Conservation (phyloP, 2,329 filamentous ascomycete species). For the Exophiala viscosa region DNA sequence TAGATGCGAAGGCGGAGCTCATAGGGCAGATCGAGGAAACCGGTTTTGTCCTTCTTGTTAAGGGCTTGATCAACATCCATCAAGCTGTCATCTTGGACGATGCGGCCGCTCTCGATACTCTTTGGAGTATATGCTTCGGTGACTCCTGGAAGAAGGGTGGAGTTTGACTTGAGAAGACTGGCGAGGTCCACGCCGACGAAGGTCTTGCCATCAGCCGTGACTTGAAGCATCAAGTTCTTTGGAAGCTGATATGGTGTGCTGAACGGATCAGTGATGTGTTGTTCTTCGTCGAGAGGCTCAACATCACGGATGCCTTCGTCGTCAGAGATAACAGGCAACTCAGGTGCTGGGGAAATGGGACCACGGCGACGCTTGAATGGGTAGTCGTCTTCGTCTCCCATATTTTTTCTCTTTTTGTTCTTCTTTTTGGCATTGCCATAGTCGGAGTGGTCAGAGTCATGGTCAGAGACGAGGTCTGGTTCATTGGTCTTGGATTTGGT, state of each 20-base stretch:
- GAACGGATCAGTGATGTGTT: neutral
- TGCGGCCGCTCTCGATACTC: neutral
- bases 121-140: neutral
- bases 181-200: neutral
- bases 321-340: slow-evolving; percentile 16
- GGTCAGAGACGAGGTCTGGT: slow-evolving; percentile 4
- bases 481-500: slow-evolving; percentile 7
- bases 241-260: neutral
- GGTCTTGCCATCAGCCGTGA: neutral
- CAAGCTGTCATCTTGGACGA: neutral
- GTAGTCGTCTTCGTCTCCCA: neutral
- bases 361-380: slow-evolving; percentile 2
- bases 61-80: neutral
- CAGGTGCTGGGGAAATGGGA: neutral
- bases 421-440: slow-evolving; percentile 9
- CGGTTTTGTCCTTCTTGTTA: slow-evolving; percentile 7
- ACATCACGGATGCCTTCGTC: slow-evolving; percentile 3
- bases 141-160: neutral
- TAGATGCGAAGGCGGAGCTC: slow-evolving; percentile 51
- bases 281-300: neutral
- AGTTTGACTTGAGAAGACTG: neutral
- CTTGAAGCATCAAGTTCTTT: neutral
- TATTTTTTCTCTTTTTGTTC: slow-evolving; percentile 2
- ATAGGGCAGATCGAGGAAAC: slow-evolving; percentile 37
- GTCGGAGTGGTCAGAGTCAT: slow-evolving; percentile 14